A percentile compares a stretch with the other conserved stretches of the same genome.
Evolutionary conservation across 148 eudicot genomes (phyloP).

Genomic region (Dianthus caryophyllus): DNA sequence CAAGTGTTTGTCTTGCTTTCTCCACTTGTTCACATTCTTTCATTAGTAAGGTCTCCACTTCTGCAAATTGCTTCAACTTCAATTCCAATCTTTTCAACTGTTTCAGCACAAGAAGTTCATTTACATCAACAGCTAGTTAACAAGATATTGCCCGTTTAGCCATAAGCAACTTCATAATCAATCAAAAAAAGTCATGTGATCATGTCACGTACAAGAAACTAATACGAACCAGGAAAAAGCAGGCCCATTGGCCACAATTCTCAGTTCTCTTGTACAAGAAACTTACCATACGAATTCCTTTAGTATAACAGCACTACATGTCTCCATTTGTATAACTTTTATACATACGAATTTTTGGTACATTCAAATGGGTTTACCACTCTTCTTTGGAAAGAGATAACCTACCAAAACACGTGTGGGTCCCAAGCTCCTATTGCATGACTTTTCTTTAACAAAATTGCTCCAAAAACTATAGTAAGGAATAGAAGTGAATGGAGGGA

Average conservation of each 20-base stretch:
- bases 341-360: no score
- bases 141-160: not conserved
- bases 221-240: not conserved
- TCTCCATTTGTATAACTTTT: no score
- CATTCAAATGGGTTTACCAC: no score
- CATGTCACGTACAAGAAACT: not conserved
- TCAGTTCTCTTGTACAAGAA: not conserved
- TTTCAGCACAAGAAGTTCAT: not conserved
- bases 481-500: no score
- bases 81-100: conserved; percentile 95
- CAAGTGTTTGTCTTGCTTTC: conserved; percentile 73
- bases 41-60: conserved; percentile 83
- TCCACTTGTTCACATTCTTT: conserved; percentile 96
- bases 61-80: conserved; percentile 96
- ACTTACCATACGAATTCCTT: not conserved
- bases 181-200: not conserved
- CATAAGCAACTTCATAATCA: not conserved
- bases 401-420: no score
- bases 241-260: not conserved
- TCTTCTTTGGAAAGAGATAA: no score
- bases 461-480: no score
- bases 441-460: no score
- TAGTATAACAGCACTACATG: not conserved
- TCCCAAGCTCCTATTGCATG: no score
- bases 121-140: not conserved